Conservation (phyloP, 2,329 filamentous ascomycete genomes). For the Elsinoe ampelina region DNA sequence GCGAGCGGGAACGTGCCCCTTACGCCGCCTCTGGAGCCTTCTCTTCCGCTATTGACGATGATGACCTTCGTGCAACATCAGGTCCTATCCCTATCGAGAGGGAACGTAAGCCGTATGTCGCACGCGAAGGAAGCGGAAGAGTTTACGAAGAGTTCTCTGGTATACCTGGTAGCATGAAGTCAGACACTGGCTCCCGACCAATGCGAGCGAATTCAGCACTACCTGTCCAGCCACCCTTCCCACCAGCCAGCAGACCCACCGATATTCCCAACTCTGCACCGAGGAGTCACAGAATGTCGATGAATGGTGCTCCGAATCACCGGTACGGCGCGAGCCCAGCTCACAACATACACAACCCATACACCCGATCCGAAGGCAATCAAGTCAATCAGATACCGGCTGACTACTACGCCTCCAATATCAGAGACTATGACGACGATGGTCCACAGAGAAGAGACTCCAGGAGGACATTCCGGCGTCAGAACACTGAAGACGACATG, state of each 20-base stretch:
- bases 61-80: constrained; percentile 31
- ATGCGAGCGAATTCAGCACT: constrained; percentile 14
- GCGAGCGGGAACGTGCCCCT: constrained; percentile 34
- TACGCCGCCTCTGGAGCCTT: constrained; percentile 27
- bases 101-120: constrained; percentile 55
- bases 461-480: constrained; percentile 9
- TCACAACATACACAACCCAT: constrained; percentile 12
- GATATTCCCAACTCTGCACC: constrained; percentile 13
- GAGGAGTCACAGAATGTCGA: constrained; percentile 15
- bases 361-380: constrained; percentile 16
- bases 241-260: constrained; percentile 10
- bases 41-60: constrained; percentile 25
- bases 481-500: constrained; percentile 12
- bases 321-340: constrained; percentile 10
- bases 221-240: constrained; percentile 10
- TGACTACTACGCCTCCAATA: constrained; percentile 16
- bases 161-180: neutral
- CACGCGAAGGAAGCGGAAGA: constrained; percentile 51
- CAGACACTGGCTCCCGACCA: constrained; percentile 11
- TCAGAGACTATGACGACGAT: constrained; percentile 13
- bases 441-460: constrained; percentile 5
- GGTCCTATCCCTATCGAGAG: constrained; percentile 49
- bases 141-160: constrained; percentile 36
- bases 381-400: constrained; percentile 16
- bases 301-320: neutral